A percentile compares a stretch with the other conserved stretches of the same genome.
Evolutionary conservation across 495 filamentous ascomycete species (phyloP).

Genomic region (Margaritispora aquatica): DNA sequence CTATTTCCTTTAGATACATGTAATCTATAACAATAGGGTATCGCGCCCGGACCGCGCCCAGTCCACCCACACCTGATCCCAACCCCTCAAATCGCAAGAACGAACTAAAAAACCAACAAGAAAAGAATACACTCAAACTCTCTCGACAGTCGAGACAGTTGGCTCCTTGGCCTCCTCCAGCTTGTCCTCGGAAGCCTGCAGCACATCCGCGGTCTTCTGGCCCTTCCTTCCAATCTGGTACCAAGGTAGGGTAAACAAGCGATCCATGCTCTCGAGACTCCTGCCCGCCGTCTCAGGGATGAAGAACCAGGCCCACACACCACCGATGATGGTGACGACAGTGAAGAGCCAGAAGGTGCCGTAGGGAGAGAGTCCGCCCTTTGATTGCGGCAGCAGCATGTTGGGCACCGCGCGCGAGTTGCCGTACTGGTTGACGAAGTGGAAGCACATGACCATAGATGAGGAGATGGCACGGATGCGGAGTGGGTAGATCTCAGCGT

Average conservation of each 20-base stretch:
- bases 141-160: no score
- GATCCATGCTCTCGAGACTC: conserved; percentile 19
- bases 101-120: no score
- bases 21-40: no score
- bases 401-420: conserved; percentile 49
- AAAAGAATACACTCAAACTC: no score
- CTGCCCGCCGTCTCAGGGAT: conserved; percentile 18
- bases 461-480: conserved; percentile 44
- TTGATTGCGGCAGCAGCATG: conserved; percentile 35
- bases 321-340: conserved; percentile 54
- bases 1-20: no score
- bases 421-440: conserved; percentile 70
- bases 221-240: conserved; percentile 15
- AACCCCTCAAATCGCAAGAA: no score
- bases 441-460: conserved; percentile 48
- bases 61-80: no score
- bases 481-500: conserved; percentile 68
- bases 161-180: no score
- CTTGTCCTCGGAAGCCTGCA: no score
- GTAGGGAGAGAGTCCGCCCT: conserved; percentile 35
- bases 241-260: conserved; percentile 16
- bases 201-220: conserved; percentile 8
- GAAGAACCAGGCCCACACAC: conserved; percentile 53
- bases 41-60: no score
- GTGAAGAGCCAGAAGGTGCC: conserved; percentile 65